Conservation (phyloP, 768 basidiomycete species). For the Gloeopeniophorella convolvens region DNA sequence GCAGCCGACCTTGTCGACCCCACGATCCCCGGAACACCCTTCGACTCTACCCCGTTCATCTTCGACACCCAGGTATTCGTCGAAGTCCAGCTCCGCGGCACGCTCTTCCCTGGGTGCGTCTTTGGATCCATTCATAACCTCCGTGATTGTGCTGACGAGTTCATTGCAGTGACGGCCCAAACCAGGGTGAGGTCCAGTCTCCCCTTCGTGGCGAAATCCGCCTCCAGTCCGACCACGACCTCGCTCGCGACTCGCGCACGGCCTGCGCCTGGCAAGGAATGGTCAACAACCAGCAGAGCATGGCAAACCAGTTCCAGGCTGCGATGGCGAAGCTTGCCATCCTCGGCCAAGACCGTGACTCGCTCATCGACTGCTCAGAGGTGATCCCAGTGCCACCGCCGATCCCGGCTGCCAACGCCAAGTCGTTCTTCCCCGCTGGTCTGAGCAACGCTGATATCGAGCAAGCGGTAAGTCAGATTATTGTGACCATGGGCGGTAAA, state of each 20-base stretch:
- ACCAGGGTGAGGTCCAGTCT: conserved; percentile 35
- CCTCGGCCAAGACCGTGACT: conserved; percentile 33
- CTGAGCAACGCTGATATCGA: conserved; percentile 22
- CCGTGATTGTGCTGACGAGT: too few relatives aligned
- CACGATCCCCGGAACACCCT: conserved; percentile 32
- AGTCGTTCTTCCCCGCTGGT: conserved; percentile 20
- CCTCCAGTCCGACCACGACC: conserved; percentile 36
- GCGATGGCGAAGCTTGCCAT: conserved; percentile 40
- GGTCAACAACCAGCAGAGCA: conserved; percentile 25
- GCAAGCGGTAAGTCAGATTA: conserved; percentile 16
- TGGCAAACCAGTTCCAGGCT: conserved; percentile 29
- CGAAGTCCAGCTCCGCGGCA: conserved; percentile 40
- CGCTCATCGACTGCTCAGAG: conserved; percentile 39
- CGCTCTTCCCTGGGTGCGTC: conserved; percentile 37
- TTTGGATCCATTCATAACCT: too few relatives aligned
- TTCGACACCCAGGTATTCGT: conserved; percentile 43
- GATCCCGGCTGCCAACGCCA: conserved; percentile 19
- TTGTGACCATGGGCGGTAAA: background rate
- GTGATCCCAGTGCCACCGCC: conserved; percentile 34
- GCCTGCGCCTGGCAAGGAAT: conserved; percentile 43
- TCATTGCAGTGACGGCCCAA: conserved; percentile 28
- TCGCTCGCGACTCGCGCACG: conserved; percentile 35
- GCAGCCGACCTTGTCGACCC: conserved; percentile 23
- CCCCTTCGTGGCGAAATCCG: conserved; percentile 38
- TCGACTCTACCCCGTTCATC: conserved; percentile 39